Evolutionary conservation across 768 basidiomycete genomes (phyloP).

Genomic region (Lactarius psammicola): DNA sequence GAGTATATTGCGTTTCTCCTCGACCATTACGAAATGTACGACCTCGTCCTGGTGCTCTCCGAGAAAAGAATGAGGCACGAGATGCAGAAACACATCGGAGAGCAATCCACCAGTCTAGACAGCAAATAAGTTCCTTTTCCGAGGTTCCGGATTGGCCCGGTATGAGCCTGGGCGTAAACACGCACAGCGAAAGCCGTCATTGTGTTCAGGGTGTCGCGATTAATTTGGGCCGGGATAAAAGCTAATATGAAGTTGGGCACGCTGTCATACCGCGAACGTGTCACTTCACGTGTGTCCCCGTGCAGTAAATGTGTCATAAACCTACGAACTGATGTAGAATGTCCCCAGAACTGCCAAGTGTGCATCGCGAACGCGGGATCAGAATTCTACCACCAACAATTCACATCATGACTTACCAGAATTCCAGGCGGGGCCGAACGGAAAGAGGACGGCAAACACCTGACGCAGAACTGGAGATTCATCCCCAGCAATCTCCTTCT

Average conservation of each 20-base stretch:
- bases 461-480: slow-evolving; percentile 76
- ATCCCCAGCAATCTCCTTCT: slow-evolving; percentile 56
- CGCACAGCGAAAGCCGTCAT: slow-evolving; percentile 92
- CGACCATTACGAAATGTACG: slow-evolving; percentile 78
- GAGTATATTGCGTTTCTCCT: slow-evolving; percentile 88
- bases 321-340: slow-evolving; percentile 95
- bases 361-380: not conserved
- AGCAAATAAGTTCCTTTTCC: slow-evolving; percentile 13
- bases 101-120: slow-evolving; percentile 81
- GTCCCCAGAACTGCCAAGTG: slow-evolving; percentile 67
- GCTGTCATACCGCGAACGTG: slow-evolving; percentile 41
- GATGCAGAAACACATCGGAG: slow-evolving; percentile 89
- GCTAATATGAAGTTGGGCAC: slow-evolving; percentile 94
- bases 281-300: slow-evolving; percentile 25
- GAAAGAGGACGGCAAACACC: slow-evolving; percentile 79
- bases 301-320: slow-evolving; percentile 29
- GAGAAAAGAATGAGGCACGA: slow-evolving; percentile 90
- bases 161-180: slow-evolving; percentile 15
- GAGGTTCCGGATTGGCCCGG: slow-evolving; percentile 2
- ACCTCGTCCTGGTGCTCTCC: slow-evolving; percentile 76
- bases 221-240: slow-evolving; percentile 88
- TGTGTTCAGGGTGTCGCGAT: slow-evolving; percentile 80
- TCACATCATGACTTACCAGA: slow-evolving; percentile 46
- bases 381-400: not conserved
- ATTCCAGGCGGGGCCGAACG: slow-evolving; percentile 89